Evolutionary conservation across 2,329 filamentous ascomycete genomes (phyloP), one percentile per base, ranked within the genome.

Genomic region (Dothistroma septosporum): DNA sequence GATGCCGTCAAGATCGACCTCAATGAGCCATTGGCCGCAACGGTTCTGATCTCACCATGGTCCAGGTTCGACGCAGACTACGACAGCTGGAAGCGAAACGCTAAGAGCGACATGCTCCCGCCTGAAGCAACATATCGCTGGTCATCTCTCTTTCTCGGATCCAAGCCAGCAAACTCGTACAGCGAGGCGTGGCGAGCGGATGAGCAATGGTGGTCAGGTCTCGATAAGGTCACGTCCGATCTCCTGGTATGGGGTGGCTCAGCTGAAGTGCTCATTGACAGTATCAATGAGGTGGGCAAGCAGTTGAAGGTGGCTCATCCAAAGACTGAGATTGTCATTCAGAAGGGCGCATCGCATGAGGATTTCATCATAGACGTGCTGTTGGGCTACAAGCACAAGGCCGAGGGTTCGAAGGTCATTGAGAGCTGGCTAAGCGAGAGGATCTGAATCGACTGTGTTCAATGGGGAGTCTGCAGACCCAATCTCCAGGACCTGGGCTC

Each of bases 21-120:
- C 7, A 67, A 72, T 0, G 69, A 69, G 2, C 78, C 77, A 9
- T 72, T 87, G 16, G 77, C 77, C 1, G 83, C 78, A 3, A 77
- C 79, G 0, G 68, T 86, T 8, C 75, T 86, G 7, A 79, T 87
- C 58, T 81, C 79, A 0, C 85, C 85, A 0, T 88, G 85, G 85
- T 76, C 79, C 1, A 78, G 78, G 0, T 81, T 87, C 62, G 74
- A 76, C n/a, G 76, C 74, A 0, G 71, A 77, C 19, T 77, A 78
- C 28, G 70, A 74, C 0, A 77, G 76, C 1, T 78, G 77, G 50
- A 67, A 69, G 7, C 70, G 73, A 9, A 85, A 86, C 59, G 74
- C 75, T 2, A 74, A 78, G 24, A 82, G 79, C 47, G 84, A 87
- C 66, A 72, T 81, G 56, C 76, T 87, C 48, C 75, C 77, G 12